Conservation (phyloP, 495 filamentous ascomycete species). For the Aspergillus egyptiacus region DNA sequence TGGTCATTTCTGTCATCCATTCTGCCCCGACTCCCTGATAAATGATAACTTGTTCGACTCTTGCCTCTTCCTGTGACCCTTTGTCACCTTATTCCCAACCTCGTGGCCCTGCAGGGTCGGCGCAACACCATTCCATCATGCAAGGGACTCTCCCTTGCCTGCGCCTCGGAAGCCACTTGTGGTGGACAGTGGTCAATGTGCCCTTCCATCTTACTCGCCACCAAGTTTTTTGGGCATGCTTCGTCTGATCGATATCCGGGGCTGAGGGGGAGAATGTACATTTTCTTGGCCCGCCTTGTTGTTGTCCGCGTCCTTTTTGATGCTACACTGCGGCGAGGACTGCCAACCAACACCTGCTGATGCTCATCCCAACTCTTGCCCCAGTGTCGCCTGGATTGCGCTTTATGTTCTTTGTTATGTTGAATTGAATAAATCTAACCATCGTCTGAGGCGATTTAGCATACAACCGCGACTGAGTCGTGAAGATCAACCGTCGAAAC, state of each 20-base stretch:
- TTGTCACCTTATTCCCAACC: too few species aligned
- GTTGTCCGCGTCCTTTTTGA: neutral
- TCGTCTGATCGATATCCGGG: neutral
- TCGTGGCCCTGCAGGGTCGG: slow-evolving; percentile 1
- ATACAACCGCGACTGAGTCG: slow-evolving; percentile 6
- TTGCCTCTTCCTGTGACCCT: too few species aligned
- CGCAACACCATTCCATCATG: slow-evolving; percentile 4
- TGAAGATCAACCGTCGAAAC: slow-evolving; percentile 4
- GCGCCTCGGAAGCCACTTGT: slow-evolving; percentile 11
- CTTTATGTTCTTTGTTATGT: neutral
- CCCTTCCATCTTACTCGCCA: neutral
- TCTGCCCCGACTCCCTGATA: neutral
- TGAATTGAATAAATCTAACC: slow-evolving; percentile 11
- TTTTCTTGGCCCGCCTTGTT: slow-evolving; percentile 9
- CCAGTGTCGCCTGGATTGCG: neutral
- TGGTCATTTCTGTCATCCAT: neutral
- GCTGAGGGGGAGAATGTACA: neutral
- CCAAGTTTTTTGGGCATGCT: neutral
- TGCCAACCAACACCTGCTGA: too few species aligned
- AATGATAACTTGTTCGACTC: too few species aligned
- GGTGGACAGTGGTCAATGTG: slow-evolving; percentile 2
- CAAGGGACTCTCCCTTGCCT: slow-evolving; percentile 19
- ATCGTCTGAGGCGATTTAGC: slow-evolving; percentile 19
- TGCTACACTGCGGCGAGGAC: too few species aligned
- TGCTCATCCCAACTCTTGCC: too few species aligned